A percentile compares a stretch with the other conserved stretches of the same genome.
These are phyloP conservation scores for Penicillium silybi DNA, from an alignment of 495 filamentous ascomycete species.

Conservation along the genomic window DNA sequence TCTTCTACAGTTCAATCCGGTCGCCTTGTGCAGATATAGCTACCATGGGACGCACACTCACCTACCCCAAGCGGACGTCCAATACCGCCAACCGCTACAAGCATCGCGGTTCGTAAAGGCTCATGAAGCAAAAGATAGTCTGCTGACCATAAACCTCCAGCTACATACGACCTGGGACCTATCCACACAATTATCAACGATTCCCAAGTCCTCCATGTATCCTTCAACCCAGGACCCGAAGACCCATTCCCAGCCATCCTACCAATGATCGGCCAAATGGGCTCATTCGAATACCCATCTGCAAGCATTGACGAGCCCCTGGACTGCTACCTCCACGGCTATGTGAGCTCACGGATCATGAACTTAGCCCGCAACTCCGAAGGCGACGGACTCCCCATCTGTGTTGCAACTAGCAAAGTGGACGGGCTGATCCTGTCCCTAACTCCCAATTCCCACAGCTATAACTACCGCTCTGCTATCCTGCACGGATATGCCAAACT, in stretches of 20 bases:
- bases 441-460: conserved; percentile 75
- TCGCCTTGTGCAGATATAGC: neutral
- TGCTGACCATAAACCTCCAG: conserved; percentile 37
- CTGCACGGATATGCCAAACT: conserved; percentile 70
- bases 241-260: conserved; percentile 74
- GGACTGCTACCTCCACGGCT: conserved; percentile 86
- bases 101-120: conserved; percentile 51
- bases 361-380: conserved; percentile 54
- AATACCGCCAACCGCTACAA: conserved; percentile 73
- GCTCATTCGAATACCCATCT: conserved; percentile 61
- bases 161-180: conserved; percentile 66
- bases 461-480: conserved; percentile 84
- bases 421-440: conserved; percentile 75
- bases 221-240: conserved; percentile 60
- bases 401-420: conserved; percentile 61
- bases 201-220: conserved; percentile 75
- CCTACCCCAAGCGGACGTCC: conserved; percentile 61
- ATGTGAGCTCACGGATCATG: conserved; percentile 76
- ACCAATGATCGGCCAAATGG: conserved; percentile 88
- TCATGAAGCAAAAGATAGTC: neutral
- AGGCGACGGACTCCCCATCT: conserved; percentile 57
- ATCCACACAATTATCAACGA: conserved; percentile 81
- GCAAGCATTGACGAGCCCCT: conserved; percentile 59
- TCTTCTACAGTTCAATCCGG: neutral
- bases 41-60: conserved; percentile 49